Evolutionary conservation across 2,329 filamentous ascomycete species (phyloP).

Genomic region (Rutstroemia sp.): DNA sequence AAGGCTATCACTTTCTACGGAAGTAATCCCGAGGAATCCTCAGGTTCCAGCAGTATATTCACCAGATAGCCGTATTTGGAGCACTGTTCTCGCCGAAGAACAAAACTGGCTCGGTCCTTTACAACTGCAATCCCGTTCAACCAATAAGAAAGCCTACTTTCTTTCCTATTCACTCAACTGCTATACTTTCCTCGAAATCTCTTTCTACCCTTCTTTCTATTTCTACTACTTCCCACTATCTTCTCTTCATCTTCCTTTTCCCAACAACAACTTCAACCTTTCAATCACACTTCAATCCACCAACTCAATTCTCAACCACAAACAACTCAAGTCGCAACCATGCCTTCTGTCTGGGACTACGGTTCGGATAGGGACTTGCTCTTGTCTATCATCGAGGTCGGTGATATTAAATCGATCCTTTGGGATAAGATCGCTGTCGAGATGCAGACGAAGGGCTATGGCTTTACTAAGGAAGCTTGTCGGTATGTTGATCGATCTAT

Average conservation of each 20-base stretch:
- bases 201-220: neutral
- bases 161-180: neutral
- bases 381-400: constrained; percentile 24
- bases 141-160: neutral
- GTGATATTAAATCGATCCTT: constrained; percentile 18
- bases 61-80: no score
- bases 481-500: constrained; percentile 18
- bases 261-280: neutral
- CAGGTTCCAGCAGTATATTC: no score
- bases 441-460: constrained; percentile 20
- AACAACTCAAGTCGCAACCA: neutral
- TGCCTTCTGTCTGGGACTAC: constrained; percentile 19
- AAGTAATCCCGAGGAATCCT: no score
- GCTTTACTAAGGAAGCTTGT: constrained; percentile 26
- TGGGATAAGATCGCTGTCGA: constrained; percentile 20
- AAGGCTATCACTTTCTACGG: no score
- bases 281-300: neutral
- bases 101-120: neutral
- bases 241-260: neutral
- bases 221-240: neutral
- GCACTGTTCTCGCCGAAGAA: neutral
- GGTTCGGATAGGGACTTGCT: constrained; percentile 26
- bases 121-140: neutral
- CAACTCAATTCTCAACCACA: neutral
- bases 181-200: neutral